Evolutionary conservation across 2,329 filamentous ascomycete genomes (phyloP).

Genomic region (Calonectria hongkongensis): DNA sequence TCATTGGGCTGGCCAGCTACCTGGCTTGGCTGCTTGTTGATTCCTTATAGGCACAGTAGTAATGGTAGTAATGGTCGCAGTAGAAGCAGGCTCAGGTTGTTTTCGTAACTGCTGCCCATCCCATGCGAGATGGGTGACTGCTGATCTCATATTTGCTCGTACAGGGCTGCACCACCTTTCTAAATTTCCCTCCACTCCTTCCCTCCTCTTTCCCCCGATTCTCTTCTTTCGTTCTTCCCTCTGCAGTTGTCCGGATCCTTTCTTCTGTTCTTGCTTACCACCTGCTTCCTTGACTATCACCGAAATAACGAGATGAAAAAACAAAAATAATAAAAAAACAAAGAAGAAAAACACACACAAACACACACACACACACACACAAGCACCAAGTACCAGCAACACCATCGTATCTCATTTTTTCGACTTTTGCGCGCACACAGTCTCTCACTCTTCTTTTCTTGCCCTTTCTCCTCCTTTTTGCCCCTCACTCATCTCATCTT

Average conservation of each 20-base stretch:
- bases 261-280: conserved; percentile 20
- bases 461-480: neutral
- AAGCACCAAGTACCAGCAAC: neutral
- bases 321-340: conserved; percentile 11
- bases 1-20: conserved; percentile 28
- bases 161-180: conserved; percentile 38
- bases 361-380: neutral
- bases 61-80: neutral
- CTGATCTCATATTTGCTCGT: conserved; percentile 52
- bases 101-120: conserved; percentile 39
- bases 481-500: neutral
- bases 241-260: conserved; percentile 39
- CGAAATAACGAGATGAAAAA: conserved; percentile 7
- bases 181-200: conserved; percentile 30
- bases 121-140: conserved; percentile 43
- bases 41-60: conserved; percentile 29
- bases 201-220: conserved; percentile 41
- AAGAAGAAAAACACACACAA: neutral
- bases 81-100: conserved; percentile 35
- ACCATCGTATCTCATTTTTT: conserved; percentile 34
- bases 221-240: conserved; percentile 44
- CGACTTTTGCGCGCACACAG: conserved; percentile 17
- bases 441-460: neutral
- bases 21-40: conserved; percentile 35
- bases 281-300: conserved; percentile 22